These are phyloP conservation scores for Elsinoe australis DNA, from an alignment of 2,329 filamentous ascomycete species.

Conservation along the genomic window DNA sequence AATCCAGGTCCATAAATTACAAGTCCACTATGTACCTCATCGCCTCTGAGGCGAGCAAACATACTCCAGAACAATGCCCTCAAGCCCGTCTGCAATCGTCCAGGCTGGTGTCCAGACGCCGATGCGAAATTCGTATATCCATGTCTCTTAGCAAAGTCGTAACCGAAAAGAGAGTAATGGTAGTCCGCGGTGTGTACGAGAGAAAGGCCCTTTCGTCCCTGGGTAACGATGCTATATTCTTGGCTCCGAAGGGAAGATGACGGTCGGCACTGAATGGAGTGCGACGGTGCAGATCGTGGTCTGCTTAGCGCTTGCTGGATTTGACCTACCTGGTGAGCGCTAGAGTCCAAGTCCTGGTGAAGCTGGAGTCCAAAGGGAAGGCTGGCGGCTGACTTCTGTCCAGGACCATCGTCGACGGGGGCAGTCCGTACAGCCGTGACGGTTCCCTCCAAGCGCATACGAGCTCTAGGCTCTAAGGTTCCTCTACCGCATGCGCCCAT, in stretches of 20 bases:
- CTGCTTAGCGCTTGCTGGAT: neutral
- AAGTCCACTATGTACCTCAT: neutral
- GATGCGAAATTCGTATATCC: neutral
- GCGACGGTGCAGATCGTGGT: slow-evolving; percentile 1
- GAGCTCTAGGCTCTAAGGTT: neutral
- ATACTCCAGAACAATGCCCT: neutral
- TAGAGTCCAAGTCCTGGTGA: neutral
- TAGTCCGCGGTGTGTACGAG: no score
- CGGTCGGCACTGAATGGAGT: slow-evolving; percentile 9
- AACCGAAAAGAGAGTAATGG: neutral
- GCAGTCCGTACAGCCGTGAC: no score
- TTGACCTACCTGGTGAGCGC: slow-evolving; percentile 9
- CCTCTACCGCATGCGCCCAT: slow-evolving; percentile 7
- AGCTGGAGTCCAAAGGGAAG: no score
- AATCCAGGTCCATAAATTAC: neutral
- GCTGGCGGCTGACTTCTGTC: no score
- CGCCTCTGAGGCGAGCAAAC: neutral
- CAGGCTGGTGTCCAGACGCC: no score
- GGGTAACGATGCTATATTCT: neutral
- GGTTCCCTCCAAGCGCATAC: neutral
- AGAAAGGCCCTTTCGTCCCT: no score
- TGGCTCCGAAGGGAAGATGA: neutral
- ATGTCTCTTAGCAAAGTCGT: slow-evolving; percentile 1
- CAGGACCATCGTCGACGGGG: no score
- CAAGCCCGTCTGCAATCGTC: no score